phyloP scores from a whole-genome alignment of 1,284 basidiomycete species.

The Trichosporon coremiiforme region DNA sequence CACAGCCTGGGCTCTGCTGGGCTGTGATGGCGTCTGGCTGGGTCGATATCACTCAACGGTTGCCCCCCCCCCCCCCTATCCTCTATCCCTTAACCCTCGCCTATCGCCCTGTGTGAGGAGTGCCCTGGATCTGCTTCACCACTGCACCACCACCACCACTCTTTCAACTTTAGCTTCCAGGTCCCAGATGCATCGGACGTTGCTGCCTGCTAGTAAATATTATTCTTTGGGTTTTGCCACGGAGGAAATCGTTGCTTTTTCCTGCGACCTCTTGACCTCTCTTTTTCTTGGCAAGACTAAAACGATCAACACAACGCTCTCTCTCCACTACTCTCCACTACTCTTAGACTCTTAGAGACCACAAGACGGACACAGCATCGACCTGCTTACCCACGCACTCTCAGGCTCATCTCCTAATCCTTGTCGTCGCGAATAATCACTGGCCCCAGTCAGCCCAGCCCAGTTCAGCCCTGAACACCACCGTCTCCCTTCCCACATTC shows the following conservation, averaged over 20 bases:
- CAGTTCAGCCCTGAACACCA: background rate
- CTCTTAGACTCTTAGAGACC: no score
- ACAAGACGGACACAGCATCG: no score
- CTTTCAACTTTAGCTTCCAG: background rate
- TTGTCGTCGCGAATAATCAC: no score
- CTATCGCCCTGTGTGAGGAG: background rate
- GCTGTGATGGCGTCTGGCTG: background rate
- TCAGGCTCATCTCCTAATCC: background rate
- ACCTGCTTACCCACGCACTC: no score
- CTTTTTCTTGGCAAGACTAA: background rate
- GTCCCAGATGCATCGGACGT: background rate
- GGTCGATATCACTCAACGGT: background rate
- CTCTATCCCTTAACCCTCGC: background rate
- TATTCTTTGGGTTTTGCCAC: background rate
- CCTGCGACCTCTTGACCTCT: background rate
- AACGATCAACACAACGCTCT: background rate
- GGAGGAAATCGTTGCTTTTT: conserved; percentile 7
- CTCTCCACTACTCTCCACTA: background rate
- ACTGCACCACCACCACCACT: background rate
- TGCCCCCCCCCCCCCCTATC: background rate
- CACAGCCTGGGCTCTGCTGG: background rate
- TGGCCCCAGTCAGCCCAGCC: no score
- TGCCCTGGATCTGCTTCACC: background rate
- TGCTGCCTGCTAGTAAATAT: background rate
- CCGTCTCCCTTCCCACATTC: background rate